A percentile compares a stretch with the other conserved stretches of the same genome.
Evolutionary conservation across 139 green algal genomes (phyloP).

Genomic region (Haematococcus lacustris): DNA sequence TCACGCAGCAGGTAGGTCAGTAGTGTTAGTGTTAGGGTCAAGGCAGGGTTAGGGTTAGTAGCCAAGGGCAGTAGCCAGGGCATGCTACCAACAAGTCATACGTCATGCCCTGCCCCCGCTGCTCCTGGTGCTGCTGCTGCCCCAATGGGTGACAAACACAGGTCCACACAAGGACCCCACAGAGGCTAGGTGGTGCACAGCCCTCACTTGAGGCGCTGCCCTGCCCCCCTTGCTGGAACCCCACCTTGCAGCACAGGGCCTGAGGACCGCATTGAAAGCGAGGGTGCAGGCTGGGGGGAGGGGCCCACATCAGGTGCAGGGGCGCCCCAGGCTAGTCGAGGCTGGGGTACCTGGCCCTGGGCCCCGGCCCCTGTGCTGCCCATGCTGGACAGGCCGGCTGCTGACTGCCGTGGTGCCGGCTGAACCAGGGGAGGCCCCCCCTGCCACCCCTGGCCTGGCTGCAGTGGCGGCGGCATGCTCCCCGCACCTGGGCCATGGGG

Average conservation of each 20-base stretch:
- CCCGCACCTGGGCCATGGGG: background rate
- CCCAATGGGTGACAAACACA: background rate
- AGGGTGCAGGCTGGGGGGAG: background rate
- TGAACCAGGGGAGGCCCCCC: no score
- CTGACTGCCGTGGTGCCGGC: no score
- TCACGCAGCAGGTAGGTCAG: no score
- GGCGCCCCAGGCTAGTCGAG: no score
- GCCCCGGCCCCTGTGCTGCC: no score
- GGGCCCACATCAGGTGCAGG: background rate
- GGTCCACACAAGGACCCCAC: no score
- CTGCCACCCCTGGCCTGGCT: no score
- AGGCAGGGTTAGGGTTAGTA: background rate
- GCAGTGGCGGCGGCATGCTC: no score
- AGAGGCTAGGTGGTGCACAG: background rate
- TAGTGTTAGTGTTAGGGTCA: background rate
- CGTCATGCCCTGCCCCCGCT: background rate
- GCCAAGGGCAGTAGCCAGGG: background rate
- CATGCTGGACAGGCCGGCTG: no score
- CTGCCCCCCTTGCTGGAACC: background rate
- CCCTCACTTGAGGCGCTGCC: background rate
- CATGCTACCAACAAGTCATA: background rate
- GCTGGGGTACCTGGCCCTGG: no score
- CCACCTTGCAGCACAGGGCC: background rate
- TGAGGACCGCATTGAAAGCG: background rate
- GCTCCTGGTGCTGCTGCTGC: slow-evolving; percentile 3